Base-by-base conservation (phyloP, 2,329 filamentous ascomycete genomes). In the Apiospora hydei region DNA sequence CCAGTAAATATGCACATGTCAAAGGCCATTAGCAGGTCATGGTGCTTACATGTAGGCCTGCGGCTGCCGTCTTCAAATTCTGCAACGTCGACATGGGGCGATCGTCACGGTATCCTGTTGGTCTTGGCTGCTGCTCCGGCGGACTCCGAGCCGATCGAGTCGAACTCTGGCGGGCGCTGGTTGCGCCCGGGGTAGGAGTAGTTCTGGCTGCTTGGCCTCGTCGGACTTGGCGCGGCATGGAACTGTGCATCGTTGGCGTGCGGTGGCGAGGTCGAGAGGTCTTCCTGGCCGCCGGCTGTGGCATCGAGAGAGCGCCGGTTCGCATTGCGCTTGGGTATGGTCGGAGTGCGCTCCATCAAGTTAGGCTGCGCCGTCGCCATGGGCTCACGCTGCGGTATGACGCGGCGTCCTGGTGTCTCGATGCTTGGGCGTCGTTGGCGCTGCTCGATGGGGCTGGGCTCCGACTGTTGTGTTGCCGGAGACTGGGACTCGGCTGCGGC, bases 21-120 rank as follows among this genome's bases (percentile, higher is more conserved):
- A 73, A 73, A 6, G 73, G 24, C 43, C 69, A 72, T 38, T 72
- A 70, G 53, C 73, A 34, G 21, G 70, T 43, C 72, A 53, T 70
- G 14, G 34, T 66, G 34, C 68, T 41, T 70, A 57, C 71, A 68
- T 69, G 72, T 24, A 69, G 71, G 47, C 57, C 70, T 13, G 72
- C 72, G n/a, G 72, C 72, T 1, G 72, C 70, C 2, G 53, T 18
- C 53, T 71, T 71, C 43, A 73, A 16, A n/a, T 73, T 69, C 34
- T 51, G 46, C 68, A 69, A 30, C 21, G 68, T 69, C n/a, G 68
- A 69, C 38, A 26, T 43, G 46, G 68, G n/a, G 10, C 68, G 68
- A 7, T 64, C 57, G 34, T 26, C 6, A 13, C 43, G 47, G 47
- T 26, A 18, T 10, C 34, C 66, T 3, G 34, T 38, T 38, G 66